These are phyloP conservation scores for Trichoderma gracile DNA, from an alignment of 2,329 filamentous ascomycete genomes.

Conservation along the genomic window DNA sequence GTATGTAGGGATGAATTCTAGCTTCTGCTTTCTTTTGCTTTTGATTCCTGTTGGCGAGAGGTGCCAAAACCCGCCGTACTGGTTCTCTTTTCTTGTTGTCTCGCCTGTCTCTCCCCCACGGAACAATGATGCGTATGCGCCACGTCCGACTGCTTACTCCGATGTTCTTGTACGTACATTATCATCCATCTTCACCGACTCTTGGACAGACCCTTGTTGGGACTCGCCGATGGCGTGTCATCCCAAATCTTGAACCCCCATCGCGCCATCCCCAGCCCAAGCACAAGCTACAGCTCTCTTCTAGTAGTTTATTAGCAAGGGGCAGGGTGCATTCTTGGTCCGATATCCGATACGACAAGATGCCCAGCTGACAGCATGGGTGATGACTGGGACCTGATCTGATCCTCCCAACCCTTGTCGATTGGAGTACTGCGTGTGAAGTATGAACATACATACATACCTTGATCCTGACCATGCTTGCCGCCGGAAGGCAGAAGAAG, in stretches of 20 bases:
- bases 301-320: too few relatives aligned
- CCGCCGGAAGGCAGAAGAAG: background rate
- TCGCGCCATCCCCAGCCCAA: background rate
- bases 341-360: too few relatives aligned
- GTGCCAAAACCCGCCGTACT: background rate
- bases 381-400: too few relatives aligned
- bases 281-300: background rate
- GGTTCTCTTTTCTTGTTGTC: background rate
- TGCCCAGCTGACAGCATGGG: too few relatives aligned
- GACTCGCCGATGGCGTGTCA: background rate
- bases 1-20: too few relatives aligned
- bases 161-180: too few relatives aligned
- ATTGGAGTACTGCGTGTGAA: background rate
- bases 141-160: too few relatives aligned
- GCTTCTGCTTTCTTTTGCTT: background rate
- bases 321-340: too few relatives aligned
- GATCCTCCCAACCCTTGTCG: too few relatives aligned
- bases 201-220: background rate
- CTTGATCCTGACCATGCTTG: background rate
- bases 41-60: background rate
- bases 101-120: too few relatives aligned
- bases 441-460: too few relatives aligned
- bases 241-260: background rate
- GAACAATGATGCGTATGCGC: too few relatives aligned
- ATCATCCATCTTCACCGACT: background rate